A percentile compares a stretch with the other conserved stretches of the same genome.
Conservation (phyloP, 2,329 filamentous ascomycete species). For the Huntiella abstrusa region DNA sequence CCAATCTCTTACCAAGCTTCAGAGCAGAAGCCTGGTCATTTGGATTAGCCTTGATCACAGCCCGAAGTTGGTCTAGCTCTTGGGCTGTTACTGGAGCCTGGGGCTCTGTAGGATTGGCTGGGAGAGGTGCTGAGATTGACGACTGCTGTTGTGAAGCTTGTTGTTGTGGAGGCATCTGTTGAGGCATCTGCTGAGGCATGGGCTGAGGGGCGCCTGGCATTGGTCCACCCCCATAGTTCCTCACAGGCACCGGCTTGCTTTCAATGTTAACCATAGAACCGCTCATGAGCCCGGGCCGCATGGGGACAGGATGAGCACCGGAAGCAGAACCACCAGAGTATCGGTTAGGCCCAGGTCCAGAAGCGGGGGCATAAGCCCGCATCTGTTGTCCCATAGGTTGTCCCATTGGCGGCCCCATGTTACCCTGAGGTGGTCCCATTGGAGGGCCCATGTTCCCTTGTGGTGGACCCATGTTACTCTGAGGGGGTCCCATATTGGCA, state of each 20-base stretch:
- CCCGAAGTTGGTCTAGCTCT: conserved; percentile 59
- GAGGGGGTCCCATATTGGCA: not conserved
- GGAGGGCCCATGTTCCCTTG: not conserved
- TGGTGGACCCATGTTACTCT: not conserved
- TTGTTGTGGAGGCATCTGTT: conserved; percentile 18
- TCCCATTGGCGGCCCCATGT: not conserved
- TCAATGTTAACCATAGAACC: conserved; percentile 36
- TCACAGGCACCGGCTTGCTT: conserved; percentile 38
- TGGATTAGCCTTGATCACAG: conserved; percentile 49
- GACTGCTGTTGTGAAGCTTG: conserved; percentile 15
- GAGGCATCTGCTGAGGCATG: conserved; percentile 8
- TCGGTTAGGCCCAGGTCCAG: conserved; percentile 2
- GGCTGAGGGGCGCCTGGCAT: conserved; percentile 21
- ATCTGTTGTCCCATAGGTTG: not conserved
- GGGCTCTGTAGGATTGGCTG: conserved; percentile 13
- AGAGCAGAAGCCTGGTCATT: conserved; percentile 55
- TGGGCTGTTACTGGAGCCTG: conserved; percentile 49
- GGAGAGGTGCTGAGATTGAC: conserved; percentile 13
- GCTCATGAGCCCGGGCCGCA: conserved; percentile 43
- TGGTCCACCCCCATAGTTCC: conserved; percentile 27
- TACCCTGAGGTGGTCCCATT: not conserved
- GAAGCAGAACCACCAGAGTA: conserved; percentile 5
- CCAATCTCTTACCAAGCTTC: conserved; percentile 59
- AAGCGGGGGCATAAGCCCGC: not conserved
- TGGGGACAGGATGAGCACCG: conserved; percentile 37